Percentiles rank a stretch among this genome's conserved stretches.
Conservation (phyloP, 106 monocot species). For the Agapanthus africanus region DNA sequence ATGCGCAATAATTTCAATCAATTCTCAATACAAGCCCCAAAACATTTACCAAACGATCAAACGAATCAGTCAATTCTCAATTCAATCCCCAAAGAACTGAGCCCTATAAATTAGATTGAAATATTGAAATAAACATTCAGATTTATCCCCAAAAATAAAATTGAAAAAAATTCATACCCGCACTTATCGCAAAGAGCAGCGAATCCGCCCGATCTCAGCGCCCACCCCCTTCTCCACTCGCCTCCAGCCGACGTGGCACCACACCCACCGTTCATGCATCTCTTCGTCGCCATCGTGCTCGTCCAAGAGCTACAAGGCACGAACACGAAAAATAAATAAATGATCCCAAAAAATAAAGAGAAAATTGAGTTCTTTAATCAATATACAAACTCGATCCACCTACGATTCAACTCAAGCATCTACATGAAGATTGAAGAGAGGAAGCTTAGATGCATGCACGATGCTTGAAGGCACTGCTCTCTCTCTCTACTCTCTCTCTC, state of each 20-base stretch:
- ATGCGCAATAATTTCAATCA: too few species aligned
- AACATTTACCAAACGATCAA: too few species aligned
- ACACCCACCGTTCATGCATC: slow-evolving; percentile 73
- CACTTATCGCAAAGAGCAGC: slow-evolving; percentile 76
- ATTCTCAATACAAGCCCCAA: too few species aligned
- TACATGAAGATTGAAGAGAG: background rate
- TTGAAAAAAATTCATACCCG: slow-evolving; percentile 46
- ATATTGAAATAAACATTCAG: too few species aligned
- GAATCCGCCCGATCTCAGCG: slow-evolving; percentile 72
- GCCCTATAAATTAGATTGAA: too few species aligned
- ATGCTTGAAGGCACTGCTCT: slow-evolving; percentile 5
- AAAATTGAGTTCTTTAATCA: background rate
- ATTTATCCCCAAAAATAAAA: background rate
- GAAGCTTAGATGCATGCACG: slow-evolving; percentile 14
- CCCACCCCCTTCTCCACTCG: slow-evolving; percentile 81
- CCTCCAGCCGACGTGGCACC: slow-evolving; percentile 31
- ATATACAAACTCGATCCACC: background rate
- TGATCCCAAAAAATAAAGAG: background rate
- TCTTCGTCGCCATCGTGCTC: slow-evolving; percentile 31
- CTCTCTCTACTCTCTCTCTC: too few species aligned
- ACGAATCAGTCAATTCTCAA: background rate
- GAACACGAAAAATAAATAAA: background rate
- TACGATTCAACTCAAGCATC: background rate
- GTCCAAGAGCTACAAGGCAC: background rate
- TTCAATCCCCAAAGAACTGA: background rate